Evolutionary conservation across 176 grass and related monocot species (phyloP), one percentile per base, ranked within the genome.

Genomic region (Saccharum spontaneum): DNA sequence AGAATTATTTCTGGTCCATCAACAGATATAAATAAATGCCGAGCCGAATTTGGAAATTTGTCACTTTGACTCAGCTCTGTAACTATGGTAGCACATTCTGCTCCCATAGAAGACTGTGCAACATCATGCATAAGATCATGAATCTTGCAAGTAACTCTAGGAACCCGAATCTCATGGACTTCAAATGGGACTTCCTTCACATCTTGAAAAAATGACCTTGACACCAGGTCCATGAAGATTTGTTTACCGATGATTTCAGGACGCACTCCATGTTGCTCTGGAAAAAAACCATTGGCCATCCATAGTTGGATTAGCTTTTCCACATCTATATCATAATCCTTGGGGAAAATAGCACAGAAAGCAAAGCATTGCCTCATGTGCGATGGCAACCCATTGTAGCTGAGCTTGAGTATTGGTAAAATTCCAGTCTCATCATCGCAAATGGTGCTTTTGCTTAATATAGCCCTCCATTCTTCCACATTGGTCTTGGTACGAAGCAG

Each of bases 151-250:
- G 70, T 28, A 73, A 46, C 3, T 44, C 39, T 24, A 7, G 39
- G 22, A 39, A 1, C 4, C 3, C 9, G 0, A 6, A 1, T 71
- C 11, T 14, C 0, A 13, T 38, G 0, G 38, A 41, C 4, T 9
- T 24, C 10, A 7, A 45, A 46, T 9, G 43, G n/a, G 41, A 8
- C 14, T 9, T 15, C 13, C 13, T 76, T 60, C 1, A 82, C 4
- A 36, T 82, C 79, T 1, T 82, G 85, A 69, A 82, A 82, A 52
- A 87, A 87, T 69, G 79, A 82, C 1, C 78, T 82, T 12, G 46
- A 41, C 1, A 5, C 48, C 0, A 52, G 48, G 5, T 52, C 48
- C 5, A 52, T 52, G 48, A 52, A 52, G 1, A 52, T 52, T 17
- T 52, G 15, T 52, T 52, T 52, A 52, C 48, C 48, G 6, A 4